These are phyloP conservation scores for Agaricus bisporus DNA, from an alignment of 768 basidiomycete genomes.

Conservation along the genomic window DNA sequence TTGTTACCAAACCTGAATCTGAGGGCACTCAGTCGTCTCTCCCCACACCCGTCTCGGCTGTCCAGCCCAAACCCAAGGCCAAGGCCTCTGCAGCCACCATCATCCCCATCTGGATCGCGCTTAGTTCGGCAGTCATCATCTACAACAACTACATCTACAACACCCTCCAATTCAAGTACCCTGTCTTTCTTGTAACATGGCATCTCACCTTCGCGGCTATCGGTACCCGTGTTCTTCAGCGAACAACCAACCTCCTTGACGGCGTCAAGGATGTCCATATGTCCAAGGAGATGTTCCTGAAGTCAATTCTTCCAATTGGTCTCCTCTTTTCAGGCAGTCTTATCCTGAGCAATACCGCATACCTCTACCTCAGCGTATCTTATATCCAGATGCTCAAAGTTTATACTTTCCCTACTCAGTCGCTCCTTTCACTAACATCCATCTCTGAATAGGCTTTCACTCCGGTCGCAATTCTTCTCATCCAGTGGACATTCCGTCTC, in stretches of 20 bases:
- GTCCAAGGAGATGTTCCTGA: constrained; percentile 70
- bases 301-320: constrained; percentile 90
- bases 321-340: constrained; percentile 90
- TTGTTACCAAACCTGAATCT: constrained; percentile 13
- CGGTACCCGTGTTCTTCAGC: constrained; percentile 80
- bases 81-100: constrained; percentile 62
- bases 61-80: constrained; percentile 31
- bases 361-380: constrained; percentile 84
- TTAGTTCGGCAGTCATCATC: constrained; percentile 87
- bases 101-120: constrained; percentile 90
- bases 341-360: constrained; percentile 87
- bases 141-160: constrained; percentile 94
- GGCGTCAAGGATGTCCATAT: constrained; percentile 75
- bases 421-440: not conserved
- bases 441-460: constrained; percentile 65
- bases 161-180: constrained; percentile 77
- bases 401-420: constrained; percentile 8
- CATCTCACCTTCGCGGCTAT: constrained; percentile 74
- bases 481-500: constrained; percentile 87
- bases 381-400: constrained; percentile 99
- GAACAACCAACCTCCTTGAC: constrained; percentile 77
- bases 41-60: constrained; percentile 50
- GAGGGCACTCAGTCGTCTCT: constrained; percentile 25
- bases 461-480: constrained; percentile 85
- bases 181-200: constrained; percentile 90